phyloP scores from a whole-genome alignment of 345 rosid genomes.

The Erysimum cheiranthoides region DNA sequence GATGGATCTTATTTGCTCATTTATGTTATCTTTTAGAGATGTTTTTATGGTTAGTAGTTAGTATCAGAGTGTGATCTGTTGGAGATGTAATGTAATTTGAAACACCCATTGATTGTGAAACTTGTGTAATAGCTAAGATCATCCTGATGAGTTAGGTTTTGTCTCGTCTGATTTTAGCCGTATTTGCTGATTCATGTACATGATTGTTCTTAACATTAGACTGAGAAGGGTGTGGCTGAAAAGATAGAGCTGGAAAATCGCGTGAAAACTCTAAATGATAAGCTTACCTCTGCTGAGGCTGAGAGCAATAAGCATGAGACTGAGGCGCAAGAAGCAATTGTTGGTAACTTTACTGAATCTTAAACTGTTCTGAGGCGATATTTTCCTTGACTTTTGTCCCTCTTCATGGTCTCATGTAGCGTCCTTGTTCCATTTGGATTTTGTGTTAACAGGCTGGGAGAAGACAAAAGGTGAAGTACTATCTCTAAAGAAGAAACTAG shows the following conservation, averaged over 20 bases:
- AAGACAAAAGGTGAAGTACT: constrained; percentile 64
- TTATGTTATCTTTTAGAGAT: constrained; percentile 4
- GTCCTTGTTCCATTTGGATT: constrained; percentile 4
- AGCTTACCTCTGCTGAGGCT: constrained; percentile 61
- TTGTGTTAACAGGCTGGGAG: constrained; percentile 59
- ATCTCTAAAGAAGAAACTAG: constrained; percentile 62
- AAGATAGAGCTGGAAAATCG: constrained; percentile 67
- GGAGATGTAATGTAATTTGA: not conserved
- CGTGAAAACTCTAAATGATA: constrained; percentile 52
- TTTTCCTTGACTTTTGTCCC: not conserved
- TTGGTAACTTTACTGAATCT: constrained; percentile 51
- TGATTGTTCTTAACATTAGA: constrained; percentile 42
- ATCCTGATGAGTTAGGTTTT: not conserved
- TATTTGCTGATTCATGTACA: constrained; percentile 20
- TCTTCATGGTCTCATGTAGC: not conserved
- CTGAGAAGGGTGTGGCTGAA: constrained; percentile 55
- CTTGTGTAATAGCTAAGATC: not conserved
- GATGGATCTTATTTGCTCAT: constrained; percentile 8
- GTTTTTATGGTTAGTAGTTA: not conserved
- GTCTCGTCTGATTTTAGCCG: not conserved
- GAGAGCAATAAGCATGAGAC: constrained; percentile 63
- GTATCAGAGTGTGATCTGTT: constrained; percentile 13
- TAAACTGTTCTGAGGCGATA: not conserved
- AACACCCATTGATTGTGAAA: not conserved
- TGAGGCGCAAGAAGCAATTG: constrained; percentile 61